Conservation (phyloP, 2,329 filamentous ascomycete species). For the Aspergillus sp. region DNA sequence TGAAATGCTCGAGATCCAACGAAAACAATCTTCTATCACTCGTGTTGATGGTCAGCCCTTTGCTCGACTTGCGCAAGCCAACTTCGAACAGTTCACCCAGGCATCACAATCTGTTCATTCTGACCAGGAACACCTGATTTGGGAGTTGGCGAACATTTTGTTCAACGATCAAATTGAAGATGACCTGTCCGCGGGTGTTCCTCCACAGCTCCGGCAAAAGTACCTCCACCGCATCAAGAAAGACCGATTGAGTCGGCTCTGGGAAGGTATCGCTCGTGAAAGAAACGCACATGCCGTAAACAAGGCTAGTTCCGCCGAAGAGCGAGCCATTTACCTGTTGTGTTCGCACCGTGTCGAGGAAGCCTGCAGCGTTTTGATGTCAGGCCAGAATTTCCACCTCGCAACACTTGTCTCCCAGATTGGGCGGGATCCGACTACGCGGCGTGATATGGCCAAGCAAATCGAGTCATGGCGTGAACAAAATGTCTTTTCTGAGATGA, state of each 20-base stretch:
- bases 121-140: slow-evolving; percentile 56
- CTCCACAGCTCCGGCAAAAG: slow-evolving; percentile 37
- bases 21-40: slow-evolving; percentile 44
- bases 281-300: slow-evolving; percentile 68
- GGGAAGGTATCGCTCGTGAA: slow-evolving; percentile 51
- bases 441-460: slow-evolving; percentile 75
- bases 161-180: slow-evolving; percentile 68
- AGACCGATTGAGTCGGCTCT: slow-evolving; percentile 46
- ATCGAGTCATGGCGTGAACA: slow-evolving; percentile 80
- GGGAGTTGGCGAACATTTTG: slow-evolving; percentile 82
- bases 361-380: slow-evolving; percentile 76
- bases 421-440: slow-evolving; percentile 67
- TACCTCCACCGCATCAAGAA: slow-evolving; percentile 49
- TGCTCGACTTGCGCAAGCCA: slow-evolving; percentile 38
- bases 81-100: slow-evolving; percentile 36
- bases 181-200: slow-evolving; percentile 45
- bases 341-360: slow-evolving; percentile 77
- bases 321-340: slow-evolving; percentile 79
- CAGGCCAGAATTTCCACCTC: slow-evolving; percentile 77
- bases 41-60: slow-evolving; percentile 60
- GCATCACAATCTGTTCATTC: slow-evolving; percentile 27
- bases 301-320: slow-evolving; percentile 66
- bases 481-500: slow-evolving; percentile 84
- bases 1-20: slow-evolving; percentile 37
- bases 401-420: slow-evolving; percentile 82